These are phyloP conservation scores for Cordyceps farinosa DNA, from an alignment of 2,329 filamentous ascomycete species.

Conservation along the genomic window DNA sequence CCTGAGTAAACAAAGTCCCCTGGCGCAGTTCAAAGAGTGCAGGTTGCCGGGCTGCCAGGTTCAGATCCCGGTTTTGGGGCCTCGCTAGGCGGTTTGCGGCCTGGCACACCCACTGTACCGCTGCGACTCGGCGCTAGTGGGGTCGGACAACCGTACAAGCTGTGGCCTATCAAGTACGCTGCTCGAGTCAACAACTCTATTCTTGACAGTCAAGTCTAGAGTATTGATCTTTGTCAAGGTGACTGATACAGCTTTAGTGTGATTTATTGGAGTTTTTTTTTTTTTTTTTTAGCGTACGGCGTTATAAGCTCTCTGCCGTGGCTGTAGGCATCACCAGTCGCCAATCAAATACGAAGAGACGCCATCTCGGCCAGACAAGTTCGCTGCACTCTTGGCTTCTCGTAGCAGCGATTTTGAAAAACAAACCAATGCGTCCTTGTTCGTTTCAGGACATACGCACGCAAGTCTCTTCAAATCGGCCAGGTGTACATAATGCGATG, in stretches of 20 bases:
- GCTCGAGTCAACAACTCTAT: not conserved
- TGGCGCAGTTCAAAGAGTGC: not conserved
- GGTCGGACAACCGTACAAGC: not conserved
- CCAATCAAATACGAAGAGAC: not conserved
- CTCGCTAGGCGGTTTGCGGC: slow-evolving; percentile 5
- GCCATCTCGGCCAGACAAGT: not conserved
- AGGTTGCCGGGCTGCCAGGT: slow-evolving; percentile 16
- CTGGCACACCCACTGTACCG: not conserved
- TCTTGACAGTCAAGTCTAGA: too few species aligned
- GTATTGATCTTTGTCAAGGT: too few species aligned
- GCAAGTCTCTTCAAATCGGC: not conserved
- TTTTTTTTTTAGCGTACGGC: too few species aligned
- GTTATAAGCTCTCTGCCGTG: not conserved
- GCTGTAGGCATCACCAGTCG: not conserved
- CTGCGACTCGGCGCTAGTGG: not conserved
- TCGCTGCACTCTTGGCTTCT: not conserved
- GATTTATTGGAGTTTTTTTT: too few species aligned
- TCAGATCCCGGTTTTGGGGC: slow-evolving; percentile 5
- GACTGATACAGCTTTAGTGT: too few species aligned
- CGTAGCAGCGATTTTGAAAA: too few species aligned
- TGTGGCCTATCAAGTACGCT: not conserved
- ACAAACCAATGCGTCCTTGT: too few species aligned
- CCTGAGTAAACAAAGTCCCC: slow-evolving; percentile 16
- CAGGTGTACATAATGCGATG: slow-evolving; percentile 11
- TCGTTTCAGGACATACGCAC: not conserved